Base-by-base conservation (phyloP, 495 filamentous ascomycete species). In the Podospora didyma region DNA sequence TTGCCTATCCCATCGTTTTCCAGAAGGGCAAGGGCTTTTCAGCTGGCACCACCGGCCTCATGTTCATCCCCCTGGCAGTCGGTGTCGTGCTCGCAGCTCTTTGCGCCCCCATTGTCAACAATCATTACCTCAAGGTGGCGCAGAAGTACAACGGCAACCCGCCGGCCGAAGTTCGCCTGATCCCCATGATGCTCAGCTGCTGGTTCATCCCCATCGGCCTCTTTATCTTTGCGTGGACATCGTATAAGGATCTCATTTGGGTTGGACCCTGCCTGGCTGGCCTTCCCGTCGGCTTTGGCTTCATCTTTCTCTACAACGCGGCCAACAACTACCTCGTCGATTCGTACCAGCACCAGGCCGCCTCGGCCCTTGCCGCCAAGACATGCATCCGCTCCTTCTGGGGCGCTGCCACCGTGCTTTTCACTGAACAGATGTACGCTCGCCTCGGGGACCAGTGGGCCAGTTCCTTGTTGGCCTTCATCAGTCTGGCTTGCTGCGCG, bases 191-290 rank as follows among this genome's bases (percentile, higher is more conserved):
- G 89, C 65, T 78, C 19, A 84, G 83, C 24, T 93, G 89, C 78
- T 92, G 88, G 88, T 79, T 82, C 59, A 82, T 92, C 62, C 88
- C 88, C 0, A 74, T 89, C 46, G 88, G 87, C 12, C 73, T 92
- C 6, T 92, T 93, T 71, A 89, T 92, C 68, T 93, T 93, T 69
- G 89, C 88, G 34, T 92, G 89, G 89, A 82, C 86, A 2, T 89
- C 86, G 0, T 92, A 87, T 67, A 76, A 81, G 5, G 53, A 53
- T 0, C 61, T 92, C 2, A 78, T 70, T 61, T 92, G 88, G 89
- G 75, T 84, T 47, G 89, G 87, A 0, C 87, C 89, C 2, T 75
- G 78, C 2, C 75, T 94, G 12, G 89, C 84, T 22, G 89, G 89
- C 35, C 85, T 86, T 61, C 86, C 88, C 7, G 82, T 92, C 51